Base-by-base conservation (phyloP, 2,329 filamentous ascomycete genomes). In the Dothideomycetes sp. region DNA sequence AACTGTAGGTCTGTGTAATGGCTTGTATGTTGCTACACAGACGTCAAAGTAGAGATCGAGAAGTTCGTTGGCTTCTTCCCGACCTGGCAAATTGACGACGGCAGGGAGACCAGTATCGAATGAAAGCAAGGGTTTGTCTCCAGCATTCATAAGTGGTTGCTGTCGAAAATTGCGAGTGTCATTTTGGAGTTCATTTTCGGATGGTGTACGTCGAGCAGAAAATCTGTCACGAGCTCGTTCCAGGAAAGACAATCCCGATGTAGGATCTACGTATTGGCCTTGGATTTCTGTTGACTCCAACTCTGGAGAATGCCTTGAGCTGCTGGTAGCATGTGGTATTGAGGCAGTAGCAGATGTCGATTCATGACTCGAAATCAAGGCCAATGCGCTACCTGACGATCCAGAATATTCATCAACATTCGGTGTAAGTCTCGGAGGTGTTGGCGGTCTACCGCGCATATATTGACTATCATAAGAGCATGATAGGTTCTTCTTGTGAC, bases 31-130 rank as follows among this genome's bases (percentile, higher is more conserved):
- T 1, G 74, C 72, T 15, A 75, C 71, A 5, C 72, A 74, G 43
- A 73, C 74, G 33, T 78, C 73, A 46, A 78, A 78, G 40, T 78
- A 78, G 5, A 73, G 59, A 6, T 64, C 61, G 4, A 78, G 56
- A 2, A 76, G 50, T 16, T 65, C 62, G 54, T 59, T 15, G 9
- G 28, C 25, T 13, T 18, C 15, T 10, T 17, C 22, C 8, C 33
- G 16, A 8, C 4, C 8, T 11, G 31, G 31, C 1, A 33, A 19
- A 13, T 17, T 12, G 12, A 19, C 19, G 12, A 27, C 28, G 17
- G 28, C 20, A 12, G 23, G 15, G 9, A 31, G 34, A 12, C 16
- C 23, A 4, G 25, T 23, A 2, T 37, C 41, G 5, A 25, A 12
- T 19, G 25, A 17, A 11, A 19, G 31, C n/a, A 43, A 16, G 24